Percentiles rank a stretch among this genome's conserved stretches.
phyloP scores from a whole-genome alignment of 148 eudicot species.

The Drosera capensis region DNA sequence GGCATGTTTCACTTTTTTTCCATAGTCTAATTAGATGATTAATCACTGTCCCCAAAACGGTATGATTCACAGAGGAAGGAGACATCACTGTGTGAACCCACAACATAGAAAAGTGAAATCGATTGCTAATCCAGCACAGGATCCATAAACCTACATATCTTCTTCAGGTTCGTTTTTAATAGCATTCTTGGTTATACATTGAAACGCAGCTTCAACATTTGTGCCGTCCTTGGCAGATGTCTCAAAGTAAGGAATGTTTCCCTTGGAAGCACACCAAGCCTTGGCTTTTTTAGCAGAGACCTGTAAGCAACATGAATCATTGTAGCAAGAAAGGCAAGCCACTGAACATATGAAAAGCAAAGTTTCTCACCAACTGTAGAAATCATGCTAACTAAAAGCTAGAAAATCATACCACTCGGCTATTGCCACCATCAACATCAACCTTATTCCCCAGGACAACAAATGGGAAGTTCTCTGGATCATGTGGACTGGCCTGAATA shows the following conservation, averaged over 20 bases:
- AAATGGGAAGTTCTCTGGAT: slow-evolving; percentile 58
- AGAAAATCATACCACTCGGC: slow-evolving; percentile 37
- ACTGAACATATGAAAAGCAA: background rate
- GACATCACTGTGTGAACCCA: no score
- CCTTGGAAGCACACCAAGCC: slow-evolving; percentile 77
- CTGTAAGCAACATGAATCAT: slow-evolving; percentile 17
- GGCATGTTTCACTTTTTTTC: no score
- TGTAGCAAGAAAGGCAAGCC: background rate
- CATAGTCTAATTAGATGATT: no score
- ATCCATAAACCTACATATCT: slow-evolving; percentile 76
- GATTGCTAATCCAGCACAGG: no score
- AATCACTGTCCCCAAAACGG: no score
- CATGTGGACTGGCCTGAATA: slow-evolving; percentile 40
- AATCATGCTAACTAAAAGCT: background rate
- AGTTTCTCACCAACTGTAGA: background rate
- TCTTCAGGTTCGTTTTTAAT: slow-evolving; percentile 67
- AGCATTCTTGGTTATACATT: slow-evolving; percentile 59
- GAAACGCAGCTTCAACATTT: slow-evolving; percentile 73
- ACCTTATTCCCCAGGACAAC: slow-evolving; percentile 57
- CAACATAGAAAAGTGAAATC: no score
- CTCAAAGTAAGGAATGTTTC: slow-evolving; percentile 62
- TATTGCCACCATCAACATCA: slow-evolving; percentile 52
- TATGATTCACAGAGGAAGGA: no score
- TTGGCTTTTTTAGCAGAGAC: slow-evolving; percentile 70
- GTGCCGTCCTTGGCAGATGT: no score